These are phyloP conservation scores for Lotus japonicus DNA, from an alignment of 306 rosid species.

Conservation along the genomic window DNA sequence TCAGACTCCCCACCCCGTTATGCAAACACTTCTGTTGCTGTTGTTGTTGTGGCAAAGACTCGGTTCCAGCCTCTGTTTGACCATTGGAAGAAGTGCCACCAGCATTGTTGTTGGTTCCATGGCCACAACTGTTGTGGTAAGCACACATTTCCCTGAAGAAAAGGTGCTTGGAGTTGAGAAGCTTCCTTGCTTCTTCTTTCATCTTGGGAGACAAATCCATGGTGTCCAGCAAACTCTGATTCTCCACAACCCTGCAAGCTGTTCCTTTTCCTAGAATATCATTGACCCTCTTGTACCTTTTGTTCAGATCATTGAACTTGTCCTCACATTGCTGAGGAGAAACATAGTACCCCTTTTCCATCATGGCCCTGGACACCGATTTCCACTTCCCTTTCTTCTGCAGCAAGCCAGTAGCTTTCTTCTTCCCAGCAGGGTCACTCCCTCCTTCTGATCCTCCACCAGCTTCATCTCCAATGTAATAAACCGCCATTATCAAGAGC, in stretches of 20 bases:
- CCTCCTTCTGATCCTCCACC: slow-evolving; percentile 42
- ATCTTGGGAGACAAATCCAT: slow-evolving; percentile 67
- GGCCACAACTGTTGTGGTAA: slow-evolving; percentile 82
- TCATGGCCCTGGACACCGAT: slow-evolving; percentile 84
- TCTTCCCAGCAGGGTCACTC: slow-evolving; percentile 46
- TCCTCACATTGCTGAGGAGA: slow-evolving; percentile 99
- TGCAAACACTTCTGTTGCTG: slow-evolving; percentile 46
- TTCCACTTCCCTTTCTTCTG: slow-evolving; percentile 99
- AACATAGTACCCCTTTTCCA: slow-evolving; percentile 78
- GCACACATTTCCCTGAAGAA: slow-evolving; percentile 97
- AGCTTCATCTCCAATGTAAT: slow-evolving; percentile 83
- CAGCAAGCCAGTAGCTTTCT: slow-evolving; percentile 51
- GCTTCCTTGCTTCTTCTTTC: slow-evolving; percentile 78
- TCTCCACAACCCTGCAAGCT: slow-evolving; percentile 79
- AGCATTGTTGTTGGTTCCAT: slow-evolving; percentile 23
- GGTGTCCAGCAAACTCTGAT: slow-evolving; percentile 59
- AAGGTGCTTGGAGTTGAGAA: slow-evolving; percentile 85
- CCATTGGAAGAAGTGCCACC: too few relatives aligned
- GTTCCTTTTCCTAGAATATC: slow-evolving; percentile 95
- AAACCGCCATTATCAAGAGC: slow-evolving; percentile 84
- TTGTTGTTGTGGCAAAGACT: background rate
- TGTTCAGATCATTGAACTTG: slow-evolving; percentile 90
- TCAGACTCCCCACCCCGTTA: slow-evolving; percentile 29
- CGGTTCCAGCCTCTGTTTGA: slow-evolving; percentile 26
- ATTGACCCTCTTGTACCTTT: slow-evolving; percentile 89